phyloP scores from a whole-genome alignment of 306 rosid species.

The Lathyrus oleraceus region DNA sequence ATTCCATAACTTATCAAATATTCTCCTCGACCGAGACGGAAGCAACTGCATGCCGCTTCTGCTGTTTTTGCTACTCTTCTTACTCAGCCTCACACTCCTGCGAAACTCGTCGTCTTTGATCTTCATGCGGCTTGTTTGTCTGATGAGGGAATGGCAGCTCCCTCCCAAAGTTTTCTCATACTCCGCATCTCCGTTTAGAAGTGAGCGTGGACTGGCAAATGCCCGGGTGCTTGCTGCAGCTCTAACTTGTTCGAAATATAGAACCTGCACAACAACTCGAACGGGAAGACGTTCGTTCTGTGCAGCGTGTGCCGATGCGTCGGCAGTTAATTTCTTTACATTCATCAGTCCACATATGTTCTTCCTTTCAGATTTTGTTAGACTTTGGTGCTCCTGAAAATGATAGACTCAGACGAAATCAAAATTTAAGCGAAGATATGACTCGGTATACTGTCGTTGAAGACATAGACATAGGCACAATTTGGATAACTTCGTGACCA shows the following conservation, averaged over 20 bases:
- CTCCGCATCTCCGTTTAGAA: slow-evolving; percentile 45
- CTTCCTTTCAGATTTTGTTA: slow-evolving; percentile 82
- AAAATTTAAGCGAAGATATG: not conserved
- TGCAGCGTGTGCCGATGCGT: slow-evolving; percentile 83
- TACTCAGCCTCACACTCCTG: slow-evolving; percentile 53
- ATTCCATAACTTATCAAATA: slow-evolving; percentile 81
- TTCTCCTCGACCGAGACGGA: slow-evolving; percentile 88
- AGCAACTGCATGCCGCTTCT: slow-evolving; percentile 75
- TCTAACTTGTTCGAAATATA: slow-evolving; percentile 84
- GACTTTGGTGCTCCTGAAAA: slow-evolving; percentile 70
- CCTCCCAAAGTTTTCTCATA: slow-evolving; percentile 44
- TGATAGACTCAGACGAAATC: not conserved
- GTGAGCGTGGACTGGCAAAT: slow-evolving; percentile 31
- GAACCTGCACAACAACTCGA: slow-evolving; percentile 87
- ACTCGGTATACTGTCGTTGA: too few species aligned
- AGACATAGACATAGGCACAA: too few species aligned
- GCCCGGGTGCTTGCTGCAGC: slow-evolving; percentile 46
- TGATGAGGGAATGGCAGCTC: slow-evolving; percentile 54
- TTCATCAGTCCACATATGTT: slow-evolving; percentile 70
- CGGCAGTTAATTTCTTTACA: slow-evolving; percentile 70
- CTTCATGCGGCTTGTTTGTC: slow-evolving; percentile 55
- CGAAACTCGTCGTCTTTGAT: slow-evolving; percentile 51
- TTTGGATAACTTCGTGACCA: too few species aligned
- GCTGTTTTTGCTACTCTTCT: slow-evolving; percentile 79
- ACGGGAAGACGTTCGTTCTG: slow-evolving; percentile 93